These are phyloP conservation scores for Pyrenophora tritici-repentis DNA, from an alignment of 2,329 filamentous ascomycete genomes.

Conservation along the genomic window DNA sequence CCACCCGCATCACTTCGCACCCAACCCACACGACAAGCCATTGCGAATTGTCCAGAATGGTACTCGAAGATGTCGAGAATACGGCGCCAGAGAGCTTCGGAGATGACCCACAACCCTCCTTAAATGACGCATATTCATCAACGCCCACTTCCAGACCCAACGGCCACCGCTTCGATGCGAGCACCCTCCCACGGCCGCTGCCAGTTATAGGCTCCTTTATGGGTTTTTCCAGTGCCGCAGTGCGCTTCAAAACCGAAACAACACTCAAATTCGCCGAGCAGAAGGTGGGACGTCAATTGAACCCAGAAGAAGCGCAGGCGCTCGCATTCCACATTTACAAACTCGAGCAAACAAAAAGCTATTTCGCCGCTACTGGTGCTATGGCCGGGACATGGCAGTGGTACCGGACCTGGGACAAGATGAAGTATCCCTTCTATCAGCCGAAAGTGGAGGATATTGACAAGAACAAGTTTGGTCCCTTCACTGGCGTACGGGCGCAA, in stretches of 20 bases:
- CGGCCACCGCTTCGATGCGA: slow-evolving; percentile 43
- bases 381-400: slow-evolving; percentile 39
- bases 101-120: slow-evolving; percentile 40
- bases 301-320: slow-evolving; percentile 50
- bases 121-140: slow-evolving; percentile 46
- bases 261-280: slow-evolving; percentile 41
- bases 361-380: slow-evolving; percentile 45
- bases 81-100: slow-evolving; percentile 38
- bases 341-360: slow-evolving; percentile 46
- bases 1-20: slow-evolving; percentile 32
- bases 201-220: slow-evolving; percentile 40
- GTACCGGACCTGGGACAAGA: slow-evolving; percentile 41
- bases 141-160: slow-evolving; percentile 16
- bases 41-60: slow-evolving; percentile 39
- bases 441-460: slow-evolving; percentile 48
- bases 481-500: slow-evolving; percentile 42
- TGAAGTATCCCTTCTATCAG: slow-evolving; percentile 51
- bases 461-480: slow-evolving; percentile 46
- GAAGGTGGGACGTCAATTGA: slow-evolving; percentile 46
- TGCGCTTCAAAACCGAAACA: slow-evolving; percentile 37
- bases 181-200: slow-evolving; percentile 45
- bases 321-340: slow-evolving; percentile 49
- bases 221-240: slow-evolving; percentile 32
- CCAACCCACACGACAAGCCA: slow-evolving; percentile 38
- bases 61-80: slow-evolving; percentile 47